Evolutionary conservation across 768 basidiomycete species (phyloP).

Genomic region (Lactarius psammicola): DNA sequence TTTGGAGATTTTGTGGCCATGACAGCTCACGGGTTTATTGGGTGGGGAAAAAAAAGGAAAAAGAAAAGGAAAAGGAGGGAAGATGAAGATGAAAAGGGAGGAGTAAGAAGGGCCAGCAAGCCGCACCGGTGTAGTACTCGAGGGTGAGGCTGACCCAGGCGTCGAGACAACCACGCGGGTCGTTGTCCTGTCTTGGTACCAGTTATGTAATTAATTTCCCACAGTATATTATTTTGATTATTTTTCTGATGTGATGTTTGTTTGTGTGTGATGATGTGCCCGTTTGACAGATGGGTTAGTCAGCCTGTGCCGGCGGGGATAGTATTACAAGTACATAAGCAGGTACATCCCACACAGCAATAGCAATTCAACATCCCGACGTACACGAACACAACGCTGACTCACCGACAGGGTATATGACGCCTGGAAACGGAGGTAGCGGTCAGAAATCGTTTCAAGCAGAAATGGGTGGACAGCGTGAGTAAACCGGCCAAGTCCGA

Average conservation of each 20-base stretch:
- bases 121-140: neutral
- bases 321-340: slow-evolving; percentile 21
- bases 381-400: neutral
- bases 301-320: slow-evolving; percentile 1
- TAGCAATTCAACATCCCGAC: slow-evolving; percentile 19
- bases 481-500: slow-evolving; percentile 29
- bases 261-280: neutral
- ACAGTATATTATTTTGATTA: neutral
- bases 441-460: slow-evolving; percentile 2
- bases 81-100: neutral
- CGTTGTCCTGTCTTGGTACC: neutral
- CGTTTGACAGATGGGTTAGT: neutral
- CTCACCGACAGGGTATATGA: neutral
- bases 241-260: neutral
- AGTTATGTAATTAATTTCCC: neutral
- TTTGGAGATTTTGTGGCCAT: slow-evolving; percentile 18
- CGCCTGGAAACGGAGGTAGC: neutral
- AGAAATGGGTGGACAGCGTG: slow-evolving; percentile 22
- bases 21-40: neutral
- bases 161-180: slow-evolving; percentile 9
- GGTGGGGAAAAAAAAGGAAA: neutral
- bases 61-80: neutral
- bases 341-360: slow-evolving; percentile 2
- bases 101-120: neutral
- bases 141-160: slow-evolving; percentile 12